A percentile compares a stretch with the other conserved stretches of the same genome.
Conservation (phyloP, 202 grass and related monocot species). For the Setaria italica region DNA sequence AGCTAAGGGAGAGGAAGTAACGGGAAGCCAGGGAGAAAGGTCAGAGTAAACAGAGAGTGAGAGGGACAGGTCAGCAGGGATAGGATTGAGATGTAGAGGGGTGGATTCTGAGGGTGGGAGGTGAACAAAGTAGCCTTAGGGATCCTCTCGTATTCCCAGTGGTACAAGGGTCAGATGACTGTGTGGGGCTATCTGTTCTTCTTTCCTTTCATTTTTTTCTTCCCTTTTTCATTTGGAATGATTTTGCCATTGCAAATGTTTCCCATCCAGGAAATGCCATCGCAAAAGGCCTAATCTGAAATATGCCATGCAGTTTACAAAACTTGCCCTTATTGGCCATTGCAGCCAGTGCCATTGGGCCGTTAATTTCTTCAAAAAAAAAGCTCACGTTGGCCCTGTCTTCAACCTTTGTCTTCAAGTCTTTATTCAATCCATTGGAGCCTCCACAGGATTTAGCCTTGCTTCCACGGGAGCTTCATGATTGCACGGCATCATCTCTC, state of each 20-base stretch:
- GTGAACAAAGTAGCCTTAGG: background rate
- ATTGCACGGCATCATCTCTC: background rate
- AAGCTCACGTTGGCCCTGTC: too few relatives aligned
- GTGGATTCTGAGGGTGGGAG: background rate
- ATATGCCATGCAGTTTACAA: too few relatives aligned
- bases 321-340: too few relatives aligned
- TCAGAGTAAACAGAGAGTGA: background rate
- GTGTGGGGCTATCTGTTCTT: too few relatives aligned
- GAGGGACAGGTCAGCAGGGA: background rate
- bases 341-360: too few relatives aligned
- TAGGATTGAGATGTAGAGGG: background rate
- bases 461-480: background rate
- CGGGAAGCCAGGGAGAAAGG: background rate
- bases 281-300: too few relatives aligned
- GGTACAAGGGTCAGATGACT: too few relatives aligned
- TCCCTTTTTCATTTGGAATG: too few relatives aligned
- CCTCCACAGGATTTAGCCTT: background rate
- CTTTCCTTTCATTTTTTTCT: too few relatives aligned
- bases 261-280: too few relatives aligned
- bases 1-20: background rate
- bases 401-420: background rate
- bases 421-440: background rate
- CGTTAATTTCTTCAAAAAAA: too few relatives aligned
- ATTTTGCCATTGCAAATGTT: too few relatives aligned
- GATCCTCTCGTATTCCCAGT: background rate